A percentile compares a stretch with the other conserved stretches of the same genome.
These are phyloP conservation scores for Nepenthes alata DNA, from an alignment of 179 eudicot genomes.

Conservation along the genomic window DNA sequence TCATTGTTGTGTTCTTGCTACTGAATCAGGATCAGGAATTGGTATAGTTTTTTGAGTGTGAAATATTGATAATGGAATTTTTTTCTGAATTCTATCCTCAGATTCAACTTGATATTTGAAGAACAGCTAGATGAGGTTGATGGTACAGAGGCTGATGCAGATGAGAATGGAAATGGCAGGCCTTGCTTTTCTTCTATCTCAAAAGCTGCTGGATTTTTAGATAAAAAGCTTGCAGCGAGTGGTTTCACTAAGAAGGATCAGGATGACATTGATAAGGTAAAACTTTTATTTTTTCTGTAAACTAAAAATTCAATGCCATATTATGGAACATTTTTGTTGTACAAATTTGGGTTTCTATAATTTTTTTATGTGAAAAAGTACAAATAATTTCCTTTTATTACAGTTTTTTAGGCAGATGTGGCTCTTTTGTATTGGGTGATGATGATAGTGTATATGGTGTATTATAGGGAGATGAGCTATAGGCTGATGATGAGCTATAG, in stretches of 20 bases:
- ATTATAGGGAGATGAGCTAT: too few species aligned
- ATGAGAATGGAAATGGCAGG: constrained; percentile 26
- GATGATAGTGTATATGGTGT: too few species aligned
- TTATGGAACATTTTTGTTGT: too few species aligned
- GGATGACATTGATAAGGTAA: constrained; percentile 63
- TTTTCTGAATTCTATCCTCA: constrained; percentile 11
- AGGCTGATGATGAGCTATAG: too few species aligned
- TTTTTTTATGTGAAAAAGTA: too few species aligned
- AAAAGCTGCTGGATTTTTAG: constrained; percentile 41
- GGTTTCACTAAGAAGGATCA: constrained; percentile 71
- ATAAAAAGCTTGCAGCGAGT: constrained; percentile 91
- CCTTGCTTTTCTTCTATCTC: constrained; percentile 64
- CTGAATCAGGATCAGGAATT: background rate
- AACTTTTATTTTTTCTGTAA: background rate
- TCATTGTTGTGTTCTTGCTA: background rate
- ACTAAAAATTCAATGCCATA: too few species aligned
- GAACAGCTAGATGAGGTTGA: constrained; percentile 42
- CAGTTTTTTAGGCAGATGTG: too few species aligned
- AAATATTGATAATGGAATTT: too few species aligned
- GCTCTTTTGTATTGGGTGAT: too few species aligned
- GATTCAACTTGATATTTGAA: constrained; percentile 58
- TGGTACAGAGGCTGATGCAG: constrained; percentile 38
- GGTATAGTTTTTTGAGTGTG: too few species aligned
- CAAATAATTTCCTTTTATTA: too few species aligned
- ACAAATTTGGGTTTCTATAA: too few species aligned